A percentile compares a stretch with the other conserved stretches of the same genome.
phyloP scores from a whole-genome alignment of 768 basidiomycete genomes.

The Neoboletus brunneissimus region DNA sequence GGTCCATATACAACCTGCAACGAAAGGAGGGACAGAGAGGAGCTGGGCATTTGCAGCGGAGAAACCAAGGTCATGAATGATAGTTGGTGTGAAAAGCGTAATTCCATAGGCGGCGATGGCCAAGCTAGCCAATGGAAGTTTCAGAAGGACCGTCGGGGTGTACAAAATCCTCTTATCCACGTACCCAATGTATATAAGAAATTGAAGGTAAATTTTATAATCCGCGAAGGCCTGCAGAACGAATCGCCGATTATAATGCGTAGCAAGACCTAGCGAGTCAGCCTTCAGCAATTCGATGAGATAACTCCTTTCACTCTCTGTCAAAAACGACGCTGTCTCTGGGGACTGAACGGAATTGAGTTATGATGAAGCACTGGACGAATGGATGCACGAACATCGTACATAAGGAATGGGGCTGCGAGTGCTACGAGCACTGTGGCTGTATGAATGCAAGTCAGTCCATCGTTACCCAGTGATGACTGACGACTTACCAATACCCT shows the following conservation, averaged over 20 bases:
- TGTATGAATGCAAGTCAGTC: neutral
- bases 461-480: neutral
- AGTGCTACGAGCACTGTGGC: conserved; percentile 15
- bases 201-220: conserved; percentile 36
- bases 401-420: conserved; percentile 43
- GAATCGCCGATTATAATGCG: conserved; percentile 41
- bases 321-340: conserved; percentile 15
- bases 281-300: conserved; percentile 40
- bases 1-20: conserved; percentile 40
- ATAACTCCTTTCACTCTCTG: conserved; percentile 34
- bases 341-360: conserved; percentile 7
- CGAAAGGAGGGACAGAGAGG: conserved; percentile 47
- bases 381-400: conserved; percentile 40
- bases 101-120: neutral
- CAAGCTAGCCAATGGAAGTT: neutral
- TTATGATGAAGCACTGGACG: neutral
- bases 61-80: conserved; percentile 45
- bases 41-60: conserved; percentile 46
- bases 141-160: neutral
- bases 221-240: conserved; percentile 48
- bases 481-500: conserved; percentile 16
- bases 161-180: neutral
- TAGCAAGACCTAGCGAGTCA: conserved; percentile 42
- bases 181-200: conserved; percentile 39
- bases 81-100: neutral